Conservation (phyloP, 345 rosid genomes). For the Euphorbia tirucalli region DNA sequence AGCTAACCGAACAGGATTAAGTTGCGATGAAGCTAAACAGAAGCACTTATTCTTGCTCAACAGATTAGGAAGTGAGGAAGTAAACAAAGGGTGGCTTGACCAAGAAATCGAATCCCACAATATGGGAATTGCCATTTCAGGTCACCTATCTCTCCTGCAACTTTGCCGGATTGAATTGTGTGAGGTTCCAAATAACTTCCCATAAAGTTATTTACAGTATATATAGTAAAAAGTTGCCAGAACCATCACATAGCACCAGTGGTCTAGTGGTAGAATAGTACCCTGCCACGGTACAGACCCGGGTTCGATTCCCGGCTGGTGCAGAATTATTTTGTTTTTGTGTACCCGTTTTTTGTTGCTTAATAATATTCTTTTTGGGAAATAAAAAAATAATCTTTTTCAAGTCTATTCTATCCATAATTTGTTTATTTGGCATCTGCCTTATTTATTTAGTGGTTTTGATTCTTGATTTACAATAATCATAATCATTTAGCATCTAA, state of each 20-base stretch:
- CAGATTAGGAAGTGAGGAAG: slow-evolving; percentile 10
- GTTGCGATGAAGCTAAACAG: slow-evolving; percentile 38
- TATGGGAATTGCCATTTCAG: slow-evolving; percentile 56
- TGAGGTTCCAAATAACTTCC: background rate
- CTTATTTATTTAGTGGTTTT: too few species aligned
- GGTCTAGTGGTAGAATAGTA: slow-evolving; percentile 54
- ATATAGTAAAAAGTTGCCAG: too few species aligned
- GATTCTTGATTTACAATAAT: too few species aligned
- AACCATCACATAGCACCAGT: slow-evolving; percentile 34
- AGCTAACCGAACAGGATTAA: slow-evolving; percentile 43
- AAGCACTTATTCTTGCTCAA: slow-evolving; percentile 28
- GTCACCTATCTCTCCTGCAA: slow-evolving; percentile 6
- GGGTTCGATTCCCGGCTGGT: slow-evolving; percentile 30
- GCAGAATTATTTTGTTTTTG: background rate
- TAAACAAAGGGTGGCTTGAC: slow-evolving; percentile 12
- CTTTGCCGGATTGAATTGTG: background rate
- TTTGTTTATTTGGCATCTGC: too few species aligned
- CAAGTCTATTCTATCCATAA: too few species aligned
- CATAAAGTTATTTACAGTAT: too few species aligned
- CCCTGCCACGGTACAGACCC: slow-evolving; percentile 30
- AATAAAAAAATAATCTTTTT: too few species aligned
- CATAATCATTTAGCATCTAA: too few species aligned
- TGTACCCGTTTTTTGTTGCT: too few species aligned
- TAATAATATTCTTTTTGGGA: too few species aligned
- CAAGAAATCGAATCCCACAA: slow-evolving; percentile 43